Evolutionary conservation across 208 protist species (phyloP).

Genomic region (Wallacemonas sp.): DNA sequence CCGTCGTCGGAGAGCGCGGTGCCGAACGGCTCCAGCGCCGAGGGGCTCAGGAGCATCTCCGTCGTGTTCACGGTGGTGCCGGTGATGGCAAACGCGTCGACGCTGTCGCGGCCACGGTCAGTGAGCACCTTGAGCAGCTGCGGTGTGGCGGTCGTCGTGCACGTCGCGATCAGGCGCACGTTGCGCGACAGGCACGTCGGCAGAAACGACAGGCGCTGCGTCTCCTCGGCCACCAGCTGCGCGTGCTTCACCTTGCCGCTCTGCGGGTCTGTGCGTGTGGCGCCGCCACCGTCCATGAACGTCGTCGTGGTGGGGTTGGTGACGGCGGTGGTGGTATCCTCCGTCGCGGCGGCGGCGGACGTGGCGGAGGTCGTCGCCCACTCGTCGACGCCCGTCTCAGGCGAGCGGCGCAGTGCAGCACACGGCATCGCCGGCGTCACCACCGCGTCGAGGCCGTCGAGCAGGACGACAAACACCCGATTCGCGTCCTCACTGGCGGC

Average conservation of each 20-base stretch:
- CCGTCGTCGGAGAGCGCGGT: slow-evolving; percentile 68
- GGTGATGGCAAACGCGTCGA: slow-evolving; percentile 54
- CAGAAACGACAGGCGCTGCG: slow-evolving; percentile 30
- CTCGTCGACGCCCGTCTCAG: slow-evolving; percentile 36
- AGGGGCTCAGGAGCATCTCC: slow-evolving; percentile 61
- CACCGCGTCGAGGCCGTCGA: slow-evolving; percentile 70
- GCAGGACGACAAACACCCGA: slow-evolving; percentile 48
- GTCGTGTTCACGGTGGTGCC: slow-evolving; percentile 62
- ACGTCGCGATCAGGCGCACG: slow-evolving; percentile 68
- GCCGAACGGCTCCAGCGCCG: slow-evolving; percentile 40
- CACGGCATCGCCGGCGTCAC: slow-evolving; percentile 48
- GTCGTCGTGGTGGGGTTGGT: background rate
- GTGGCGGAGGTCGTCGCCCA: slow-evolving; percentile 13
- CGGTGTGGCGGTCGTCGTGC: slow-evolving; percentile 25
- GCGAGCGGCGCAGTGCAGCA: slow-evolving; percentile 37
- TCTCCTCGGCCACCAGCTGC: background rate
- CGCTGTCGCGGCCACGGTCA: slow-evolving; percentile 57
- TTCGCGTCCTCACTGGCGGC: slow-evolving; percentile 7
- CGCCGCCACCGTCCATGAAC: too few species aligned
- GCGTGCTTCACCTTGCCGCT: slow-evolving; percentile 11
- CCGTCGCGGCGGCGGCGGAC: background rate
- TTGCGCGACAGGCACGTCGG: slow-evolving; percentile 66
- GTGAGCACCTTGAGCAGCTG: slow-evolving; percentile 22
- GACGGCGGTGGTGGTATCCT: background rate
- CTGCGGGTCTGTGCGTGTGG: too few species aligned